Evolutionary conservation across 2,329 filamentous ascomycete genomes (phyloP), one percentile per base, ranked within the genome.

Genomic region (Paecilomyces fulvus): DNA sequence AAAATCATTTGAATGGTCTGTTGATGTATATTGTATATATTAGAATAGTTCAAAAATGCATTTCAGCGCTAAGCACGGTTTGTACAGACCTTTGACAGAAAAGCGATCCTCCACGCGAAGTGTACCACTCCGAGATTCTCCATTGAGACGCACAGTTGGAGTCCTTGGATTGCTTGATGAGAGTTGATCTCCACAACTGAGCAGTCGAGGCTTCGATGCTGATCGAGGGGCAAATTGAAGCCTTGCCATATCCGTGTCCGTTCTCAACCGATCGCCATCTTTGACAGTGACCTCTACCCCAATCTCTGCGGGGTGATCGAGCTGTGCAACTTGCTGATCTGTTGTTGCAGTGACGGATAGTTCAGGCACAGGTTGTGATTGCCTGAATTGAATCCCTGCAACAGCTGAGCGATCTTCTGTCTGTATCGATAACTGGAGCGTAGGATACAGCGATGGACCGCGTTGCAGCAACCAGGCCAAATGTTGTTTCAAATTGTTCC

Each of bases 401-500:
- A 30, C 23, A 25, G 51, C 25, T 31, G 49, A 20, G 23, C 23
- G 51, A 56, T 55, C 52, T 56, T 60, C 56, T 49, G 60, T 30
- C 51, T 56, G 48, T 58, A 65, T 66, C 59, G 65, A 63, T 28
- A 65, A 59, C 37, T 66, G 64, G 56, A 73, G 60, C 46, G 67
- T 65, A 28, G 65, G 65, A 54, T 70, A 69, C 10, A 69, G 61
- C 33, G 68, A 67, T 51, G 66, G 69, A 63, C 69, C 70, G 68
- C 69, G 72, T 57, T 68, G 69, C 60, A 79, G 60, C 57, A 79
- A 73, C 77, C 77, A 79, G 68, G 71, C 67, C 57, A 79, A 70
- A 66, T 77, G 75, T 62, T 67, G 63, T 54, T 66, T 64, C 54
- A 79, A 61, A 62, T 79, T 79, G 67, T 76, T 72, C 64, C 70